Evolutionary conservation across 2,329 filamentous ascomycete genomes (phyloP).

Genomic region (Nigrospora sphaerica): DNA sequence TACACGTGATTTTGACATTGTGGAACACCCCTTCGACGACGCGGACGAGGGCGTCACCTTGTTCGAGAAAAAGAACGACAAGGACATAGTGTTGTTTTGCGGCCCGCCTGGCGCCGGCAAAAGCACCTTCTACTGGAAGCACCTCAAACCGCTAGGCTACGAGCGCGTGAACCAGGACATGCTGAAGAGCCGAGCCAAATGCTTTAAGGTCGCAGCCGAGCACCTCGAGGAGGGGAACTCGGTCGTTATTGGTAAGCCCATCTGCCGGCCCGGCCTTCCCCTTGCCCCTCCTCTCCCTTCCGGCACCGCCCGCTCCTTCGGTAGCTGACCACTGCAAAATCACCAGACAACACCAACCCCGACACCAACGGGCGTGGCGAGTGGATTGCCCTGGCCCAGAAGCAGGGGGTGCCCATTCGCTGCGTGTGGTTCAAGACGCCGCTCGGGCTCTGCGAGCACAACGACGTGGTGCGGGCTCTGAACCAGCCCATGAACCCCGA

Average conservation of each 20-base stretch:
- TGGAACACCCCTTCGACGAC: slow-evolving; percentile 40
- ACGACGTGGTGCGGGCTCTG: slow-evolving; percentile 74
- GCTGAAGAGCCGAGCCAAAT: slow-evolving; percentile 66
- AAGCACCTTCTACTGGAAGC: slow-evolving; percentile 79
- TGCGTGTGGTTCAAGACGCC: slow-evolving; percentile 80
- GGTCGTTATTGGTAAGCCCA: slow-evolving; percentile 65
- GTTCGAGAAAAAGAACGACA: slow-evolving; percentile 53
- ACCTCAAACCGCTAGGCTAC: slow-evolving; percentile 73
- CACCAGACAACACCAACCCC: slow-evolving; percentile 88
- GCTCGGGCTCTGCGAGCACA: slow-evolving; percentile 69
- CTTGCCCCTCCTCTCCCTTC: neutral
- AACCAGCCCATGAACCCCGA: slow-evolving; percentile 71
- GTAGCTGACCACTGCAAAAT: neutral
- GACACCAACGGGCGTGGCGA: slow-evolving; percentile 68
- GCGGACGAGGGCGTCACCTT: slow-evolving; percentile 15
- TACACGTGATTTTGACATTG: slow-evolving; percentile 64
- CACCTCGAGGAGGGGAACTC: slow-evolving; percentile 58
- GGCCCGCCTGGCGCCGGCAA: slow-evolving; percentile 89
- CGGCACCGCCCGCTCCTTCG: neutral
- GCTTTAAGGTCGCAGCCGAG: slow-evolving; percentile 65
- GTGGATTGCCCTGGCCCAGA: slow-evolving; percentile 71
- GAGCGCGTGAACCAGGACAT: slow-evolving; percentile 84
- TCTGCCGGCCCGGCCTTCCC: too few relatives aligned
- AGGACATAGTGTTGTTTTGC: slow-evolving; percentile 78
- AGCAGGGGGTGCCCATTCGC: slow-evolving; percentile 66